These are phyloP conservation scores for Aspergillus tanneri DNA, from an alignment of 2,329 filamentous ascomycete genomes.

Conservation along the genomic window DNA sequence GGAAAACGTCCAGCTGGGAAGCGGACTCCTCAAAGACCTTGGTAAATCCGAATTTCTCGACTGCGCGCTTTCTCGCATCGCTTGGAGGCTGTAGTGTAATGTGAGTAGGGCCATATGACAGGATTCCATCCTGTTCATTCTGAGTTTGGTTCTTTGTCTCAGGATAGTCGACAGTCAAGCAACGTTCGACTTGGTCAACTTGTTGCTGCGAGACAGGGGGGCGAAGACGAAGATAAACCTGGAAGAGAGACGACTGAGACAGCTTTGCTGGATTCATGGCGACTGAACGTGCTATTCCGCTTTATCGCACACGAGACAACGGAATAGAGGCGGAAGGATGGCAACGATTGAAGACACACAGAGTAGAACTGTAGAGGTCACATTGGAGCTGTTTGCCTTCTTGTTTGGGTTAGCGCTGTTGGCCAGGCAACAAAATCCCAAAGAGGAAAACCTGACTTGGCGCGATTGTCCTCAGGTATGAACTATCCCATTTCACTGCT, in stretches of 20 bases:
- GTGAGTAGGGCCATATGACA: constrained; percentile 56
- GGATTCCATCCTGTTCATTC: constrained; percentile 30
- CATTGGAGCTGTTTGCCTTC: constrained; percentile 12
- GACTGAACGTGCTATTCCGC: constrained; percentile 9
- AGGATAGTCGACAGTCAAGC: constrained; percentile 71
- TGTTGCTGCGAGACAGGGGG: constrained; percentile 55
- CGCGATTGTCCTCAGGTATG: constrained; percentile 13
- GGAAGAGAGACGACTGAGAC: constrained; percentile 67
- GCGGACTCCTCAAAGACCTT: constrained; percentile 86
- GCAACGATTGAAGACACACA: not conserved
- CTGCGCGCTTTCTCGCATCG: constrained; percentile 77
- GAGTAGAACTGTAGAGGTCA: constrained; percentile 1
- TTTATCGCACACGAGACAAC: not conserved
- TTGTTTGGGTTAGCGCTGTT: constrained; percentile 15
- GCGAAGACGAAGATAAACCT: constrained; percentile 84
- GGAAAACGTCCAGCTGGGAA: constrained; percentile 81
- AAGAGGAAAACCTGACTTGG: not conserved
- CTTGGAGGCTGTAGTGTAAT: constrained; percentile 77
- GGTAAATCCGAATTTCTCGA: constrained; percentile 94
- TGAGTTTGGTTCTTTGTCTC: constrained; percentile 33
- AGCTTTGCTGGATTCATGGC: constrained; percentile 47
- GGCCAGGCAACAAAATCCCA: constrained; percentile 18
- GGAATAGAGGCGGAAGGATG: constrained; percentile 1
- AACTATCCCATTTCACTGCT: not conserved
- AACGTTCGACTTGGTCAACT: constrained; percentile 57